Evolutionary conservation across 371 early-diverging fungal genomes (phyloP), one percentile per base, ranked within the genome.

Genomic region (Synchytrium microbalum): DNA sequence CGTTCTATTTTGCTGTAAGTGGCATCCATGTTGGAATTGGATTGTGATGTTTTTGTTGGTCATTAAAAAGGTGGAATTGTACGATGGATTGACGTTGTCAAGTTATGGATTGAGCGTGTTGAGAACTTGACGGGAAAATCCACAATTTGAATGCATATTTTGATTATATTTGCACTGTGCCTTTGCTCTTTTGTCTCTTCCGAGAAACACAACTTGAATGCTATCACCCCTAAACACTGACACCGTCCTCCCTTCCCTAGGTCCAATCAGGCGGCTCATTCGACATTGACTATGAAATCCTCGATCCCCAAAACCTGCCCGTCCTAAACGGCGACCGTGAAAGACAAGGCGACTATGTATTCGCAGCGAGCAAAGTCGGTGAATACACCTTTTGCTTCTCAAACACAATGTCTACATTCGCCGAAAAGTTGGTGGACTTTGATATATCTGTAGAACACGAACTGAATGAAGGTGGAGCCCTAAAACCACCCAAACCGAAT

Each of bases 1-100:
- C 90, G 26, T 92, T 97, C 71, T 97, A 95, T 79, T 95, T 94
- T 86, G 92, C 96, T 30, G 98, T 94, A 86, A 75, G 88, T 76
- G 10, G 5, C 46, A 38, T 38, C 46, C 46, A 38, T 19, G 46
- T 38, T 38, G 19, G 10, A n/a, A n/a, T n/a, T n/a, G 24, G 32
- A 26, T 27, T 26, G 16, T 23, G n/a, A 38, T n/a, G 31, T 14
- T 24, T 19, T 1, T 57, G n/a, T n/a, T n/a, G n/a, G n/a, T n/a
- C n/a, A n/a, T n/a, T n/a, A n/a, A n/a, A n/a, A n/a, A n/a, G n/a
- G n/a, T 25, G 23, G 19, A 57, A 3, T 13, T 26, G 26, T 51
- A n/a, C n/a, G n/a, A n/a, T n/a, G n/a, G n/a, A n/a, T n/a, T n/a
- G n/a, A n/a, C n/a, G n/a, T n/a, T n/a, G n/a, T n/a, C n/a, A n/a